A percentile compares a stretch with the other conserved stretches of the same genome.
phyloP scores from a whole-genome alignment of 2,329 filamentous ascomycete genomes.

The Fusarium metavorans region DNA sequence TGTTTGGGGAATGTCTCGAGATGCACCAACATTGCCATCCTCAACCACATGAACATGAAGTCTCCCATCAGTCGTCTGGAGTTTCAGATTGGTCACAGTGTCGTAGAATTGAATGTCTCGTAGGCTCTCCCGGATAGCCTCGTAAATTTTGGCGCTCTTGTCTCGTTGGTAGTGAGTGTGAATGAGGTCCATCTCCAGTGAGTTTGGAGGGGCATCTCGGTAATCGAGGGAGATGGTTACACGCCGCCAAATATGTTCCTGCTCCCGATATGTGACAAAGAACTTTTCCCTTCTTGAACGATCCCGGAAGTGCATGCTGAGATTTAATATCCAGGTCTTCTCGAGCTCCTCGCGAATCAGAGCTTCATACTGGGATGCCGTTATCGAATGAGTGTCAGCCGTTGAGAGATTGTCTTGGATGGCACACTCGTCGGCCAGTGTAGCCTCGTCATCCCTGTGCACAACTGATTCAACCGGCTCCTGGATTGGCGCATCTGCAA shows the following conservation, averaged over 20 bases:
- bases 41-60: constrained; percentile 98
- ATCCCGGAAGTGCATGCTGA: constrained; percentile 98
- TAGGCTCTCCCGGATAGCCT: constrained; percentile 91
- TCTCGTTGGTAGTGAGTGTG: constrained; percentile 86
- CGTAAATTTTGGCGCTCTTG: constrained; percentile 93
- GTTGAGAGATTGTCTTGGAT: constrained; percentile 49
- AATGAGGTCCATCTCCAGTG: constrained; percentile 86
- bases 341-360: constrained; percentile 86
- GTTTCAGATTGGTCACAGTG: constrained; percentile 94
- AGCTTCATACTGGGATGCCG: constrained; percentile 68
- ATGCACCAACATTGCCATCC: constrained; percentile 77
- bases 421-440: constrained; percentile 35
- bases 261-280: constrained; percentile 93
- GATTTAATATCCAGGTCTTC: constrained; percentile 91
- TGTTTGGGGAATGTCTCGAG: background rate
- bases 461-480: constrained; percentile 5
- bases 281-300: constrained; percentile 95
- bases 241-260: constrained; percentile 82
- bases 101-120: constrained; percentile 96
- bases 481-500: constrained; percentile 25
- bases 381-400: constrained; percentile 61
- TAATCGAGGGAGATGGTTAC: constrained; percentile 97
- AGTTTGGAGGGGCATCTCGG: constrained; percentile 80
- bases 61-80: constrained; percentile 88
- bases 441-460: constrained; percentile 37